phyloP scores from a whole-genome alignment of 768 basidiomycete species.

The Leccinum longicurvipes region DNA sequence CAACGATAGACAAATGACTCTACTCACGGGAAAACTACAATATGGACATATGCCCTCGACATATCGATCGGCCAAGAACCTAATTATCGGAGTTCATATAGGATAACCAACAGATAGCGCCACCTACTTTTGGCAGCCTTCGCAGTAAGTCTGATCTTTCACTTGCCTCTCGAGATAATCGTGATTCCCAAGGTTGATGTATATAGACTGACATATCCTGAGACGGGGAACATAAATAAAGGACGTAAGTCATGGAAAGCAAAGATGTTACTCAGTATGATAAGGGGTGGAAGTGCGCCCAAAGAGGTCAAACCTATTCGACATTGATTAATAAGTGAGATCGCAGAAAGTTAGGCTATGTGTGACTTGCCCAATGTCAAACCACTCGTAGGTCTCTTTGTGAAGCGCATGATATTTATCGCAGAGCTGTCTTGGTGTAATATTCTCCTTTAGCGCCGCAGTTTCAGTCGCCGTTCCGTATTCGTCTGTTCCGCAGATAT shows the following conservation, averaged over 20 bases:
- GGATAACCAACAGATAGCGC: not conserved
- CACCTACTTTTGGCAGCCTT: conserved; percentile 78
- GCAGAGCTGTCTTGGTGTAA: conserved; percentile 77
- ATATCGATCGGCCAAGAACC: conserved; percentile 95
- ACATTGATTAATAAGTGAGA: not conserved
- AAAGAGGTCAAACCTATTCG: conserved; percentile 84
- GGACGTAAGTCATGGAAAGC: not conserved
- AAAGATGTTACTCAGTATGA: conserved; percentile 73
- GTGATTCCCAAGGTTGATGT: conserved; percentile 77
- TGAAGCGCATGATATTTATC: conserved; percentile 90
- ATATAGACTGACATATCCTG: conserved; percentile 90
- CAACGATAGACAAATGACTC: not conserved
- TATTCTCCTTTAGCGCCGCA: conserved; percentile 84
- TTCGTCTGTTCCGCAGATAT: conserved; percentile 97
- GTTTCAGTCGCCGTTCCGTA: conserved; percentile 99
- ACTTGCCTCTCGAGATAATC: conserved; percentile 75
- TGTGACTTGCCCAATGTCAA: conserved; percentile 84
- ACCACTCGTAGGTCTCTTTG: conserved; percentile 95
- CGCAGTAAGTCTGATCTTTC: conserved; percentile 93
- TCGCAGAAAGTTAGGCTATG: not conserved
- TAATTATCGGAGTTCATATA: conserved; percentile 27
- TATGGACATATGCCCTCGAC: conserved; percentile 98
- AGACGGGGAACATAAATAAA: not conserved
- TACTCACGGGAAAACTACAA: conserved; percentile 75
- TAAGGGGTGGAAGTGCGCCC: conserved; percentile 88